phyloP scores from a whole-genome alignment of 2,329 filamentous ascomycete genomes.

The Aspergillus bombycis region DNA sequence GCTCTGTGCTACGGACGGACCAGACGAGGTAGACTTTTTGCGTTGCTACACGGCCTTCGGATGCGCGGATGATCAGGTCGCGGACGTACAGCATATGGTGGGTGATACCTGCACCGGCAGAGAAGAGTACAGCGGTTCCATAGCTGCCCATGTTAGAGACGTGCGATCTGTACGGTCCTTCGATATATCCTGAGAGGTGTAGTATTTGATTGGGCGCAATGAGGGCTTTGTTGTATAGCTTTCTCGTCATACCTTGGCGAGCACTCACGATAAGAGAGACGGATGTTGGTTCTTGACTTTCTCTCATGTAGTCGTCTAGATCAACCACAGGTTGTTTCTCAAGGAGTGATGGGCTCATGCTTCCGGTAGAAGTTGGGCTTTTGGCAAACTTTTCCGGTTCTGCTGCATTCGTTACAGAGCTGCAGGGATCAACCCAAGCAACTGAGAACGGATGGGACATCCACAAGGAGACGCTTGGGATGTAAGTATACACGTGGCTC shows the following conservation, averaged over 20 bases:
- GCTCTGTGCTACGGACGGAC: conserved; percentile 63
- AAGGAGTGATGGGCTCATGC: conserved; percentile 29
- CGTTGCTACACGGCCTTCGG: conserved; percentile 58
- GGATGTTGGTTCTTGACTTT: conserved; percentile 34
- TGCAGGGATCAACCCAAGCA: conserved; percentile 47
- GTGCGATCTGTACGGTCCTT: conserved; percentile 66
- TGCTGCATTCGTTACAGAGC: conserved; percentile 25
- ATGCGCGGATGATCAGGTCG: conserved; percentile 58
- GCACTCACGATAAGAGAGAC: conserved; percentile 63
- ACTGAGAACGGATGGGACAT: conserved; percentile 55
- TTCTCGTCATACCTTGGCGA: conserved; percentile 65
- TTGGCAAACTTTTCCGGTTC: conserved; percentile 21
- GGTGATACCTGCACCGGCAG: conserved; percentile 68
- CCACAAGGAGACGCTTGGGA: conserved; percentile 54
- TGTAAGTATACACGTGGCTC: conserved; percentile 64
- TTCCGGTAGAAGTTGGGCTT: conserved; percentile 12
- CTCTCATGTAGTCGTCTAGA: conserved; percentile 28
- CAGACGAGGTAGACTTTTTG: conserved; percentile 65
- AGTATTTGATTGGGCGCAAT: conserved; percentile 54
- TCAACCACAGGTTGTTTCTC: conserved; percentile 36
- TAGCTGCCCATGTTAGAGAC: conserved; percentile 61
- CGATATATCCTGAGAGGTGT: conserved; percentile 59
- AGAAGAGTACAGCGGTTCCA: conserved; percentile 68
- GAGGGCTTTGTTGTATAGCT: conserved; percentile 61
- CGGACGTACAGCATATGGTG: conserved; percentile 66